Conservation (phyloP, 306 rosid genomes). For the Medicago ruthenica region DNA sequence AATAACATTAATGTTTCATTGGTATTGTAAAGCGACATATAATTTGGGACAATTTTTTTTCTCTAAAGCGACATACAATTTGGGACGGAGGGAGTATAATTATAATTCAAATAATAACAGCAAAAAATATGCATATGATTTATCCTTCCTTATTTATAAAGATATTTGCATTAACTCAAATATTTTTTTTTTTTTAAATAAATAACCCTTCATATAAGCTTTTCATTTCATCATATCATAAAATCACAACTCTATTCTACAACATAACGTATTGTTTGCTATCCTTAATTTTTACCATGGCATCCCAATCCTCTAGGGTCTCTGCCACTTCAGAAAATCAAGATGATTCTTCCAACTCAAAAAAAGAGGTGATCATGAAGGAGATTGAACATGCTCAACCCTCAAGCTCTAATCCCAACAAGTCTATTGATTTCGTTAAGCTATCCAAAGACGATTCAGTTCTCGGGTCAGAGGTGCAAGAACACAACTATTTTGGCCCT, state of each 20-base stretch:
- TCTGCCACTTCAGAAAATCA: conserved; percentile 49
- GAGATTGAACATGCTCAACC: conserved; percentile 19
- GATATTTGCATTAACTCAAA: conserved; percentile 50
- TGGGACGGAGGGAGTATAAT: too few species aligned
- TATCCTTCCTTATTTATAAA: conserved; percentile 44
- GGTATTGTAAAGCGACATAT: too few species aligned
- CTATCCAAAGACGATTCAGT: conserved; percentile 38
- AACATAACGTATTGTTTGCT: neutral
- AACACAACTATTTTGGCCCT: conserved; percentile 47
- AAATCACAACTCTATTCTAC: conserved; percentile 18
- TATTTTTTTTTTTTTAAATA: conserved; percentile 42
- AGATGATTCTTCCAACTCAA: neutral
- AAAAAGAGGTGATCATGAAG: neutral
- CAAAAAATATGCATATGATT: conserved; percentile 43
- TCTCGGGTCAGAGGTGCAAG: conserved; percentile 24
- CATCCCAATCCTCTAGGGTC: conserved; percentile 55
- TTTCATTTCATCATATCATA: conserved; percentile 6
- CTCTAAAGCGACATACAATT: too few species aligned
- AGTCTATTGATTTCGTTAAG: conserved; percentile 49
- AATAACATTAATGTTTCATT: too few species aligned
- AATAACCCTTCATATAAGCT: neutral
- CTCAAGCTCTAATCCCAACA: conserved; percentile 33
- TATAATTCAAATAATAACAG: conserved; percentile 41
- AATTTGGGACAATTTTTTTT: too few species aligned
- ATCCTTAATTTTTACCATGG: neutral